A percentile compares a stretch with the other conserved stretches of the same genome.
These are phyloP conservation scores for Chernovozyma aurita DNA, from an alignment of 1,139 yeast genomes.

Conservation along the genomic window DNA sequence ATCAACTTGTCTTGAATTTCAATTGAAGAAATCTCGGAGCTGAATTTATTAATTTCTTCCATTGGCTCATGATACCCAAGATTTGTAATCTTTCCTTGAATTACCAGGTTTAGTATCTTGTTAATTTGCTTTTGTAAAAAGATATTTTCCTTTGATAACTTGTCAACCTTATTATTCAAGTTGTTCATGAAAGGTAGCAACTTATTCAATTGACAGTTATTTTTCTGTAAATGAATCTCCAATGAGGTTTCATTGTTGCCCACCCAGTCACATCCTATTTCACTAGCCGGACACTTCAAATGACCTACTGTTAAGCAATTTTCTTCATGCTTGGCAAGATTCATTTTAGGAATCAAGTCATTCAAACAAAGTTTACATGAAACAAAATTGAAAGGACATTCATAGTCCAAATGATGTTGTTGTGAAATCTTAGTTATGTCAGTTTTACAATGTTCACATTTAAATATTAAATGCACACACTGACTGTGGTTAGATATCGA, in stretches of 20 bases:
- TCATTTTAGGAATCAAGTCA: conserved; percentile 36
- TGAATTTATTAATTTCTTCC: conserved; percentile 38
- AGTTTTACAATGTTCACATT: conserved; percentile 38
- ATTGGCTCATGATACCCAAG: conserved; percentile 45
- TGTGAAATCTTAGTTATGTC: conserved; percentile 28
- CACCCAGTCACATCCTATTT: conserved; percentile 39
- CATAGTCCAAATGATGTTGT: conserved; percentile 29
- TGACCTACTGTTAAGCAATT: conserved; percentile 32
- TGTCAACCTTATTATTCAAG: conserved; percentile 17
- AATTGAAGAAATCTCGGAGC: conserved; percentile 9
- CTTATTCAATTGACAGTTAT: conserved; percentile 30
- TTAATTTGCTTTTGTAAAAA: conserved; percentile 41
- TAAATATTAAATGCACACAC: conserved; percentile 32
- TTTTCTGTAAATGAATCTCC: conserved; percentile 32
- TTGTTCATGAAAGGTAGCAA: conserved; percentile 26
- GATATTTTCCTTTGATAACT: conserved; percentile 21
- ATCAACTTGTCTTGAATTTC: conserved; percentile 29
- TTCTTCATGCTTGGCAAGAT: conserved; percentile 29
- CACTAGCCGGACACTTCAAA: conserved; percentile 35
- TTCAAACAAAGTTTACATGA: conserved; percentile 39
- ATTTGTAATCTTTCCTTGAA: conserved; percentile 50
- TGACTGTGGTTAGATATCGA: conserved; percentile 1
- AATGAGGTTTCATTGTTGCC: conserved; percentile 36
- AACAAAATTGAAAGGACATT: conserved; percentile 38
- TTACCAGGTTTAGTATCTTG: conserved; percentile 42